Evolutionary conservation across 352 stramenopile species (phyloP), one percentile per base, ranked within the genome.

Genomic region (Pythium monospermum): DNA sequence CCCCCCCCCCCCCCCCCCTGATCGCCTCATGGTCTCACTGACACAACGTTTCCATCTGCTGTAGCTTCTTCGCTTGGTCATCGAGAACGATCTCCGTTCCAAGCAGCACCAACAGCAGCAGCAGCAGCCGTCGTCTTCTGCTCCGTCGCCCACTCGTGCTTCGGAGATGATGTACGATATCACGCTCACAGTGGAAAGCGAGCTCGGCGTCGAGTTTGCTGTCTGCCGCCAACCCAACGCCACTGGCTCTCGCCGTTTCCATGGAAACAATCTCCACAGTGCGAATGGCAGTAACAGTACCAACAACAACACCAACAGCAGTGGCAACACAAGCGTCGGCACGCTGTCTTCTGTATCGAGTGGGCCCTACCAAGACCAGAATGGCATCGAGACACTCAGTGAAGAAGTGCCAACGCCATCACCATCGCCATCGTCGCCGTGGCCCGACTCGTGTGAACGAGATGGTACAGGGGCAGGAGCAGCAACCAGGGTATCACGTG

Each of bases 141-240:
- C n/a, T n/a, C n/a, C n/a, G n/a, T n/a, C n/a, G n/a, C n/a, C n/a
- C n/a, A n/a, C n/a, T n/a, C n/a, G n/a, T n/a, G n/a, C n/a, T n/a
- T n/a, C n/a, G n/a, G n/a, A n/a, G n/a, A n/a, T n/a, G n/a, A n/a
- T 86, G 22, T 85, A 76, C 50, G 76, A 87, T 28, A 48, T 90
- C 22, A 61, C 82, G 15, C 57, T 89, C 36, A 73, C 67, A n/a
- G 59, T 79, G 8, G 56, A 63, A 33, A 57, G 82, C 21, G 54
- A 78, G 31, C 54, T 87, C 7, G 71, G 61, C 6, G 59, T 90
- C 4, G 65, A 73, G 32, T 87, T 90, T 36, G 66, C 70, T 11
- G 62, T 80, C 46, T 72, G 65, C 33, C 73, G 81, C 23, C 68
- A 84, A 49, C 73, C 85, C 39, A 83, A 80, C 40, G 30, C 32